A percentile compares a stretch with the other conserved stretches of the same genome.
These are phyloP conservation scores for Daedaleopsis nitida DNA, from an alignment of 768 basidiomycete species.

Conservation along the genomic window DNA sequence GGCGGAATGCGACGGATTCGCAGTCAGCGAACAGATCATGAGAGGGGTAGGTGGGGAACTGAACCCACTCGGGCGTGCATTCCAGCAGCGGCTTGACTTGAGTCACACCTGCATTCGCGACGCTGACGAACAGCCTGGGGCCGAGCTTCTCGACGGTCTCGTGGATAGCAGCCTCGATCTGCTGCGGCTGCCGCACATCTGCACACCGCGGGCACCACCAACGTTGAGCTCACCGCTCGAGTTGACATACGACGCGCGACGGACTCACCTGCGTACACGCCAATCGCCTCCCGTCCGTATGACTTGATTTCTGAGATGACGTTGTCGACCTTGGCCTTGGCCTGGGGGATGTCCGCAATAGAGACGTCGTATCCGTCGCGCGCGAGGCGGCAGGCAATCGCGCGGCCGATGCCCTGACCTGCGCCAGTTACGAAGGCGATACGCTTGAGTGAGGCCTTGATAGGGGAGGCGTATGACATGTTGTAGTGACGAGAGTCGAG, in stretches of 20 bases:
- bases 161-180: slow-evolving; percentile 32
- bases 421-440: slow-evolving; percentile 48
- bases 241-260: not conserved
- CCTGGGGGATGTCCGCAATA: slow-evolving; percentile 44
- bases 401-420: slow-evolving; percentile 50
- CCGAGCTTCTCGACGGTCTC: slow-evolving; percentile 35
- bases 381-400: slow-evolving; percentile 49
- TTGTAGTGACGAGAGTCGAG: not conserved
- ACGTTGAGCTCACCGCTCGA: not conserved
- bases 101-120: slow-evolving; percentile 36
- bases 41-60: not conserved
- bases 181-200: slow-evolving; percentile 33
- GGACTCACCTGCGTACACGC: slow-evolving; percentile 28
- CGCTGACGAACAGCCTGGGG: slow-evolving; percentile 30
- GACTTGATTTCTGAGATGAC: slow-evolving; percentile 33
- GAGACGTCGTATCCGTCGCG: slow-evolving; percentile 48
- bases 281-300: slow-evolving; percentile 33
- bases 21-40: not conserved
- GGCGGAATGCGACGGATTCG: not conserved
- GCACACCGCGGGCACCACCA: not conserved
- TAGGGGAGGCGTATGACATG: slow-evolving; percentile 24
- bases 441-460: slow-evolving; percentile 32
- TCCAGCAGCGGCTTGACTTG: slow-evolving; percentile 34
- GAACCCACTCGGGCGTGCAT: slow-evolving; percentile 32
- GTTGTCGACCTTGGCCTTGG: slow-evolving; percentile 25